Evolutionary conservation across 179 eudicot species (phyloP).

Genomic region (Silene noctiflora): DNA sequence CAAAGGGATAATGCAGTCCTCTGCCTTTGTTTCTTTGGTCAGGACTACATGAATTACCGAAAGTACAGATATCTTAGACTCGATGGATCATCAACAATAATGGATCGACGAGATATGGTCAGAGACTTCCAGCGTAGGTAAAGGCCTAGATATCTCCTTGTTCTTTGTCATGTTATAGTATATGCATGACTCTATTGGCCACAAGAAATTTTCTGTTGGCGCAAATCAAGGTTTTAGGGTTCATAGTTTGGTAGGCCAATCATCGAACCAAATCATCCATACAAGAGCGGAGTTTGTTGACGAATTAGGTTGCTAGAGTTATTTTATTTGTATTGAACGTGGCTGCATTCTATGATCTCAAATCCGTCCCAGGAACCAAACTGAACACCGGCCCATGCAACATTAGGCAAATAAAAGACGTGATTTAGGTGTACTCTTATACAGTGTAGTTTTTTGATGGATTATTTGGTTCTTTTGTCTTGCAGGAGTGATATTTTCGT

Average conservation of each 20-base stretch:
- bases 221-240: background rate
- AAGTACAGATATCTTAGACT: conserved; percentile 87
- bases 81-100: conserved; percentile 97
- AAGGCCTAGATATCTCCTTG: conserved; percentile 9
- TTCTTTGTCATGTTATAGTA: conserved; percentile 7
- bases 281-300: background rate
- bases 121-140: conserved; percentile 91
- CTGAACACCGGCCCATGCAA: background rate
- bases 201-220: too few relatives aligned
- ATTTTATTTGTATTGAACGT: background rate
- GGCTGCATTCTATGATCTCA: background rate
- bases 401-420: background rate
- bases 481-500: conserved; percentile 94
- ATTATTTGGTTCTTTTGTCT: conserved; percentile 17
- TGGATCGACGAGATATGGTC: conserved; percentile 99
- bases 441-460: background rate
- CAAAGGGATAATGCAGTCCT: conserved; percentile 10
- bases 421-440: too few relatives aligned
- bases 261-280: background rate
- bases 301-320: background rate
- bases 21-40: conserved; percentile 24
- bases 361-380: background rate
- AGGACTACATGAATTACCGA: conserved; percentile 98
- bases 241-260: background rate
- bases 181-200: background rate